Conservation (phyloP, 139 green algal species). For the Diplosphaera chodatii region DNA sequence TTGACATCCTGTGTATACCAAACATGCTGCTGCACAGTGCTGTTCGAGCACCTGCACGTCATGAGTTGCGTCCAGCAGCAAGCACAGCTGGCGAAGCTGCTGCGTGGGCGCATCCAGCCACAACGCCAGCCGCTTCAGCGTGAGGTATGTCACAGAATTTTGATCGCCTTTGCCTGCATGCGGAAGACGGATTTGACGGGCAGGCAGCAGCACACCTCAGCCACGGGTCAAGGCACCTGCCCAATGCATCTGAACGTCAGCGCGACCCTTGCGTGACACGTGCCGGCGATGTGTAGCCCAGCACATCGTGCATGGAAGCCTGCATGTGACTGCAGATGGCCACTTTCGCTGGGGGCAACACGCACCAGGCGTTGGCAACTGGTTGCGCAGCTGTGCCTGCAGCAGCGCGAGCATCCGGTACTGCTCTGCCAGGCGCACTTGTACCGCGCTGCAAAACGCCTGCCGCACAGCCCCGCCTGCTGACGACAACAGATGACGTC, state of each 20-base stretch:
- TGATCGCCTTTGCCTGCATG: not conserved
- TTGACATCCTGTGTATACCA: no score
- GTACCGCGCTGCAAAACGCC: constrained; percentile 6
- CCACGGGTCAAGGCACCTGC: no score
- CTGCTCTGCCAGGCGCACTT: constrained; percentile 20
- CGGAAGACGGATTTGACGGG: no score
- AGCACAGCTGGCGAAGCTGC: constrained; percentile 64
- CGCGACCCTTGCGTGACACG: no score
- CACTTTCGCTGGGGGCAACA: no score
- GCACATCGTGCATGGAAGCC: no score
- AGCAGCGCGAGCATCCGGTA: constrained; percentile 16
- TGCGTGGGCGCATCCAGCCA: constrained; percentile 62
- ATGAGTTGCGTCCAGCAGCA: constrained; percentile 34
- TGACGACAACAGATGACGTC: not conserved
- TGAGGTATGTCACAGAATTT: constrained; percentile 44
- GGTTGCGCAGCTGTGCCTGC: constrained; percentile 28
- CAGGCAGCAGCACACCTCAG: not conserved
- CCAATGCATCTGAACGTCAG: no score
- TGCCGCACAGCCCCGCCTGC: not conserved
- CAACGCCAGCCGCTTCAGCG: constrained; percentile 57
- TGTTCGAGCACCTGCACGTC: not conserved
- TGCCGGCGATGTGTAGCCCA: no score
- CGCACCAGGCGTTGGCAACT: no score
- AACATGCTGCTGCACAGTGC: no score
- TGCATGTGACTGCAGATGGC: no score